These are phyloP conservation scores for Alternaria postmessia DNA, from an alignment of 2,329 filamentous ascomycete genomes.

Conservation along the genomic window DNA sequence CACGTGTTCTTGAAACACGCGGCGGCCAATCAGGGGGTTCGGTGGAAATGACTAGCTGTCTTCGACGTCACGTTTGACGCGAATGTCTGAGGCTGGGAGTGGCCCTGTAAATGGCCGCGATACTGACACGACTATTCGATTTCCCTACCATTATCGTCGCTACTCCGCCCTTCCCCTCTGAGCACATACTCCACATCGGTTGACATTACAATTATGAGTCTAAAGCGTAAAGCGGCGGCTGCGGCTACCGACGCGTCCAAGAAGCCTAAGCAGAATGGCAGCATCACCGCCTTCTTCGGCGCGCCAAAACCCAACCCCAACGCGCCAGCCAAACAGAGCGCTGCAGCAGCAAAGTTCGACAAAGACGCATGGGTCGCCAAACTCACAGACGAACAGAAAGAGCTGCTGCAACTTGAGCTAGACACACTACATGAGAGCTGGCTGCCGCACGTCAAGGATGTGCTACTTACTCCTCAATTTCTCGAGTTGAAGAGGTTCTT, in stretches of 20 bases:
- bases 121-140: neutral
- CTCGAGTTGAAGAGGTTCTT: slow-evolving; percentile 88
- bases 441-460: slow-evolving; percentile 87
- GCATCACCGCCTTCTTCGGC: slow-evolving; percentile 90
- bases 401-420: slow-evolving; percentile 87
- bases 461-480: slow-evolving; percentile 80
- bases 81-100: slow-evolving; percentile 22
- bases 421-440: slow-evolving; percentile 91
- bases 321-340: slow-evolving; percentile 22
- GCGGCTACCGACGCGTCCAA: slow-evolving; percentile 56
- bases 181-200: slow-evolving; percentile 12
- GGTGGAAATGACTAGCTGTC: slow-evolving; percentile 10
- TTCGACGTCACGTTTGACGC: slow-evolving; percentile 24
- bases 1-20: slow-evolving; percentile 9
- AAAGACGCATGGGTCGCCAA: slow-evolving; percentile 88
- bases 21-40: slow-evolving; percentile 23
- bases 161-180: neutral
- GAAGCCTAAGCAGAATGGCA: slow-evolving; percentile 69
- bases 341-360: slow-evolving; percentile 68
- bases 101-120: slow-evolving; percentile 9
- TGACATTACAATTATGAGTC: slow-evolving; percentile 51
- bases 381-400: slow-evolving; percentile 81
- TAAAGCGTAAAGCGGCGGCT: slow-evolving; percentile 61
- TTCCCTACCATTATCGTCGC: neutral
- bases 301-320: slow-evolving; percentile 59